Percentiles rank a stretch among this genome's conserved stretches.
phyloP scores from a whole-genome alignment of 768 basidiomycete genomes.

The Lyophyllum semitale region DNA sequence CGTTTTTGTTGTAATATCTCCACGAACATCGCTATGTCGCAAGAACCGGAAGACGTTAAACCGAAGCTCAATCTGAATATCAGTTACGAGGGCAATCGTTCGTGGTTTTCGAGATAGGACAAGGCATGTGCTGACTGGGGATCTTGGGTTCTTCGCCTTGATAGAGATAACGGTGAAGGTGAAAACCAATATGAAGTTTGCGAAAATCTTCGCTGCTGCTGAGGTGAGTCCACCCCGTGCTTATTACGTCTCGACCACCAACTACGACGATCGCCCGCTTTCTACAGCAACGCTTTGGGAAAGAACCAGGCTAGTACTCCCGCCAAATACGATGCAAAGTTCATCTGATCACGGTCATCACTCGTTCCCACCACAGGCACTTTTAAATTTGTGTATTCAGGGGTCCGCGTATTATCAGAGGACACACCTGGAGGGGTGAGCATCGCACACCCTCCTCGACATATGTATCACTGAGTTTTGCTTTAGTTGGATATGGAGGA shows the following conservation, averaged over 20 bases:
- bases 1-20: neutral
- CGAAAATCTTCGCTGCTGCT: constrained; percentile 67
- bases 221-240: constrained; percentile 45
- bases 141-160: neutral
- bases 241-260: neutral
- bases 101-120: neutral
- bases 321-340: neutral
- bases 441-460: constrained; percentile 5
- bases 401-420: constrained; percentile 44
- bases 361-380: constrained; percentile 46
- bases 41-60: constrained; percentile 63
- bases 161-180: constrained; percentile 71
- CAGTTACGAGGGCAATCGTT: constrained; percentile 56
- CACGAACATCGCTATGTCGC: constrained; percentile 33
- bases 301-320: constrained; percentile 46
- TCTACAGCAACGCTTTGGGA: constrained; percentile 57
- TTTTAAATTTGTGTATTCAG: constrained; percentile 63
- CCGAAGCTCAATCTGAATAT: constrained; percentile 70
- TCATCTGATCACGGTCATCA: neutral
- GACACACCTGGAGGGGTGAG: constrained; percentile 59
- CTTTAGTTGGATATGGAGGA: constrained; percentile 21
- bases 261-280: neutral
- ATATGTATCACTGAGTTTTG: neutral
- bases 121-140: neutral
- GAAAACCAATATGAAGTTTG: constrained; percentile 61